phyloP scores from a whole-genome alignment of 345 rosid species.

The Gossypioides kirkii region DNA sequence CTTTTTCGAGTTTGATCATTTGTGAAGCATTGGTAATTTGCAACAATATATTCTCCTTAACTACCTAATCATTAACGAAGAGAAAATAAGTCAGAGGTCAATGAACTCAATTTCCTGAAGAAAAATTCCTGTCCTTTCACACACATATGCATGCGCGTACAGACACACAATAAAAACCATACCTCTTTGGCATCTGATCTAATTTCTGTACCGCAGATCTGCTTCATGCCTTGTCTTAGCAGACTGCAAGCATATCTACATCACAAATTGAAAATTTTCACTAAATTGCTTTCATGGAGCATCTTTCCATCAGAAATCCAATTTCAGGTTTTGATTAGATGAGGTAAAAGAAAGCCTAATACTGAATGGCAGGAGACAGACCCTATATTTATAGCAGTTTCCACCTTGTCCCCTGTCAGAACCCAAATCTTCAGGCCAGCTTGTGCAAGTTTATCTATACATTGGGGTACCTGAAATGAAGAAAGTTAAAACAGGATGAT shows the following conservation, averaged over 20 bases:
- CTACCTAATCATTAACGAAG: constrained; percentile 45
- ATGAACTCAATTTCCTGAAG: constrained; percentile 20
- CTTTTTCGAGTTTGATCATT: constrained; percentile 83
- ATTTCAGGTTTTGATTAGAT: constrained; percentile 13
- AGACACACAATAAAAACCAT: constrained; percentile 21
- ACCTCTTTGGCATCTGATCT: constrained; percentile 65
- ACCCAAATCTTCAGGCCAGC: constrained; percentile 99
- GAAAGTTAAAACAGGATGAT: constrained; percentile 19
- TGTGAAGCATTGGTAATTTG: constrained; percentile 83
- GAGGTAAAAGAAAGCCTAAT: constrained; percentile 14
- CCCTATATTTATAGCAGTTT: constrained; percentile 99
- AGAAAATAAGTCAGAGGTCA: constrained; percentile 23
- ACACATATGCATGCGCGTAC: no score
- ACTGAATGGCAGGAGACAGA: constrained; percentile 27
- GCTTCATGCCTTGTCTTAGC: constrained; percentile 96
- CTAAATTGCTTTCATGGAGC: constrained; percentile 10
- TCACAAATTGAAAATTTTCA: constrained; percentile 18
- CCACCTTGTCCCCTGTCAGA: constrained; percentile 98
- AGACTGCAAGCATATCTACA: constrained; percentile 89
- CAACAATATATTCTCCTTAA: constrained; percentile 60
- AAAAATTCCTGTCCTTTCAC: constrained; percentile 1
- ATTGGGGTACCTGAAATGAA: constrained; percentile 75
- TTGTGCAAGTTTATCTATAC: constrained; percentile 96
- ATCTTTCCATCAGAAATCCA: constrained; percentile 4
- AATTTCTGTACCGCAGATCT: constrained; percentile 55